Base-by-base conservation (phyloP, 129 eudicot species). In the Rutidosis leptorrhynchoides region DNA sequence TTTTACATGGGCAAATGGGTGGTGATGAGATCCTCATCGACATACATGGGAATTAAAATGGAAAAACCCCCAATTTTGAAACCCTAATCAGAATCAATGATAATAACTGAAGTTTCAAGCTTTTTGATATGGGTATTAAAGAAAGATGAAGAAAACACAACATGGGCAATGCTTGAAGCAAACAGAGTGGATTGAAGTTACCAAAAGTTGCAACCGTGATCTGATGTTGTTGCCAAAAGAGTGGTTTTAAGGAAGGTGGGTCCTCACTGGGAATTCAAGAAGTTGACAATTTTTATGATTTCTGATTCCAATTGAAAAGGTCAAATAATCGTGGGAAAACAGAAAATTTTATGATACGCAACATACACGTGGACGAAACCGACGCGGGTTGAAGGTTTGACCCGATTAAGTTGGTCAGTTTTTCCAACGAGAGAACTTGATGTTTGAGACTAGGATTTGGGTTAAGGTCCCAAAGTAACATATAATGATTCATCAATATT, bases 1-100 rank as follows among this genome's bases (percentile, higher is more conserved):
- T 68, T 58, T 74, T 66, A 78, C 79, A 84, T 67, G 85, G 81
- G 65, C 71, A 79, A 26, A 62, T 54, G 69, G 75, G 62, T 17
- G 73, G 33, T 5, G 74, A 67, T 74, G 81, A 71, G 35, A 72
- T 65, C 67, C 69, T 64, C 65, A 58, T 35, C 8, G 16, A 65
- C 27, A 64, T 30, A 25, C 33, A 42, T 24, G 33, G 24, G 70
- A 69, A 75, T 26, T n/a, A 69, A 69, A 35, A 15, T 2, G 28
- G 20, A 27, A 6, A 37, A 17, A 37, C n/a, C 23, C 20, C 68
- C 46, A 70, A 46, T 74, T 52, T 68, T 10, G 26, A 29, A 68
- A 22, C 63, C 73, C 73, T 54, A 54, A 78, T 17, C 55, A 49
- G 55, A 49, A 40, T 9, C 22, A 46, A 48, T 22, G 54, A 54